phyloP scores from a whole-genome alignment of 2,329 filamentous ascomycete genomes.

The Colletotrichum theobromicola region DNA sequence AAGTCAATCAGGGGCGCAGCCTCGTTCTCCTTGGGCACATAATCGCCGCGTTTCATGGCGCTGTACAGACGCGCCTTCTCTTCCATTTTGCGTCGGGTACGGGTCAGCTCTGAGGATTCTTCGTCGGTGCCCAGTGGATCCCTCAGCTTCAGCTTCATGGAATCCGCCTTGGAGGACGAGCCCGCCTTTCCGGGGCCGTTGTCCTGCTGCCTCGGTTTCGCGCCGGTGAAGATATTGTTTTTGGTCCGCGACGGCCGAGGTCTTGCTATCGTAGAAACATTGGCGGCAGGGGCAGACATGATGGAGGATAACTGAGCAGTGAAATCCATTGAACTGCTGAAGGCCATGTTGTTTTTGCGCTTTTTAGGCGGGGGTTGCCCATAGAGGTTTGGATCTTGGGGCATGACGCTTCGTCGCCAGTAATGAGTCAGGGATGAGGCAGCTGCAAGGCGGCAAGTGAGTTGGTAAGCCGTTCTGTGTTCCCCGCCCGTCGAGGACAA shows the following conservation, averaged over 20 bases:
- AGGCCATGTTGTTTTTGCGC: slow-evolving; percentile 70
- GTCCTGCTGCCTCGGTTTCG: slow-evolving; percentile 43
- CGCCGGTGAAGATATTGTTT: slow-evolving; percentile 69
- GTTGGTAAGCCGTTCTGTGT: no score
- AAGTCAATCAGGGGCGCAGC: slow-evolving; percentile 84
- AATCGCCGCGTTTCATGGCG: slow-evolving; percentile 89
- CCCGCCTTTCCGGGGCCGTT: slow-evolving; percentile 49
- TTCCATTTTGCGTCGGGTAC: slow-evolving; percentile 82
- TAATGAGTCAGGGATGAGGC: neutral
- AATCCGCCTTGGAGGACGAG: slow-evolving; percentile 36
- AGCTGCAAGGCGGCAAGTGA: neutral
- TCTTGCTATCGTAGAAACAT: slow-evolving; percentile 49
- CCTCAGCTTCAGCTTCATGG: slow-evolving; percentile 54
- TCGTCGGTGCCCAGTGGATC: slow-evolving; percentile 62
- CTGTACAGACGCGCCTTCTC: slow-evolving; percentile 89
- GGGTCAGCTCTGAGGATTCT: slow-evolving; percentile 70
- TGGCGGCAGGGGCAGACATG: slow-evolving; percentile 57
- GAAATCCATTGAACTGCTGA: slow-evolving; percentile 81
- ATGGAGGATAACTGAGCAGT: slow-evolving; percentile 86
- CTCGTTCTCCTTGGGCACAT: slow-evolving; percentile 70
- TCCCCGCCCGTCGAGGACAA: neutral
- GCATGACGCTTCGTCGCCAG: slow-evolving; percentile 42
- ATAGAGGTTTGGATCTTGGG: slow-evolving; percentile 76
- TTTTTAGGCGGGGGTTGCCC: slow-evolving; percentile 75
- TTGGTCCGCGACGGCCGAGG: slow-evolving; percentile 62